Base-by-base conservation (phyloP, 2,329 filamentous ascomycete species). In the Aspergillus sergii region DNA sequence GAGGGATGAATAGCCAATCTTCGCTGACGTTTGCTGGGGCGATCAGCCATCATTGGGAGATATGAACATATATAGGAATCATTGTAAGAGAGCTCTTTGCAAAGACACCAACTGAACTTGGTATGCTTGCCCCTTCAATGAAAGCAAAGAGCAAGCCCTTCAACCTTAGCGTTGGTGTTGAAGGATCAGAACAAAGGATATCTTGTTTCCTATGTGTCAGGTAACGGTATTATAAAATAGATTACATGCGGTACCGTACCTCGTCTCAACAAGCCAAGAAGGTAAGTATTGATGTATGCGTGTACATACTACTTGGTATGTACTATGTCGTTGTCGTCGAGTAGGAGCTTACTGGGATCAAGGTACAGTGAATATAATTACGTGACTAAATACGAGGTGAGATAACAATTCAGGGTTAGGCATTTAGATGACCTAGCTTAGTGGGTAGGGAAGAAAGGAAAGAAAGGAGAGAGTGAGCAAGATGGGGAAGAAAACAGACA, bases 11-110 rank as follows among this genome's bases (percentile, higher is more conserved):
- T 64, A 30, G 72, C 66, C 56, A 71, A 69, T 68, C 70, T 74
- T 64, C 75, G 74, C 68, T 76, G 77, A 68, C 78, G 70, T 68
- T 80, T 81, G 41, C 67, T 64, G 57, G 75, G 73, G 65, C 71
- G 75, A 64, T 69, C 64, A 67, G 74, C 71, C 79, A 80, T 80
- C 23, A 61, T 61, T 55, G 28, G 19, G 21, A 36, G 12, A 58
- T 46, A 58, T 45, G 14, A n/a, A 58, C 39, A 58, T 53, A 28
- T n/a, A 36, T 6, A 30, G 26, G 48, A 54, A 43, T 51, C 61
- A 68, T 66, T 61, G 51, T 58, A 62, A 16, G 51, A 19, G 14
- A n/a, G 7, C 9, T 32, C n/a, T 12, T 32, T 30, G 28, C 8
- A 51, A 32, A n/a, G 9, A 51, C 39, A 41, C n/a, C 19, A 41